A percentile compares a stretch with the other conserved stretches of the same genome.
Conservation (phyloP, 23 red algal species). For the Gracilaria domingensis region DNA sequence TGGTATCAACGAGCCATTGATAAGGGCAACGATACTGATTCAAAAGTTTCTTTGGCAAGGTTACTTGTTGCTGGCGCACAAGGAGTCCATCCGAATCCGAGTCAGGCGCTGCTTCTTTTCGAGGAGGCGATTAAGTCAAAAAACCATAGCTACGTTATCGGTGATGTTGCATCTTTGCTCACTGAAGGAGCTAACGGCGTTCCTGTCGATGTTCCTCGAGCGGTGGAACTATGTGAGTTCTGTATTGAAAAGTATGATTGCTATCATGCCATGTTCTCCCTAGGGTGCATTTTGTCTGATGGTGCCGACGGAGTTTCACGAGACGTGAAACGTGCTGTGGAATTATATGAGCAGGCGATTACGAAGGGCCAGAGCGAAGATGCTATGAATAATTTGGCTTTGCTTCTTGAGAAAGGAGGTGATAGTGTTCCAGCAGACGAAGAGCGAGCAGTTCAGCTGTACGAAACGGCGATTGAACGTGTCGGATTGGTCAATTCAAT, state of each 20-base stretch:
- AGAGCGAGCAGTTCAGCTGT: slow-evolving; percentile 24
- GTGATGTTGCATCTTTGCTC: slow-evolving; percentile 38
- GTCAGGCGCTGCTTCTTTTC: slow-evolving; percentile 35
- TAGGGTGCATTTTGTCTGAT: slow-evolving; percentile 3
- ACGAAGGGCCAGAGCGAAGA: background rate
- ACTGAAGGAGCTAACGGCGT: slow-evolving; percentile 27
- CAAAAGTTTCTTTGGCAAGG: slow-evolving; percentile 35
- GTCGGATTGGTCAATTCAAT: background rate
- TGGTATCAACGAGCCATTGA: slow-evolving; percentile 56
- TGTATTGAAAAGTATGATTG: slow-evolving; percentile 17
- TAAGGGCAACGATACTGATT: slow-evolving; percentile 23
- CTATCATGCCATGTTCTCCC: slow-evolving; percentile 5
- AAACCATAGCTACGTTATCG: slow-evolving; percentile 24
- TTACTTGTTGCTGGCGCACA: slow-evolving; percentile 10
- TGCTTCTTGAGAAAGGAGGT: slow-evolving; percentile 30
- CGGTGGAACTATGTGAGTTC: slow-evolving; percentile 42
- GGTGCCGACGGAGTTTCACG: slow-evolving; percentile 28
- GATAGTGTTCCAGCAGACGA: slow-evolving; percentile 38
- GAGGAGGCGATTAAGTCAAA: slow-evolving; percentile 27
- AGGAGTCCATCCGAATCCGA: slow-evolving; percentile 16
- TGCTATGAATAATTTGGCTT: slow-evolving; percentile 49
- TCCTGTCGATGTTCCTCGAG: slow-evolving; percentile 8
- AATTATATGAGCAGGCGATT: slow-evolving; percentile 15
- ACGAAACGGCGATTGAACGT: slow-evolving; percentile 17
- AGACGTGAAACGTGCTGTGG: slow-evolving; percentile 14